Conservation (phyloP, 2,329 filamentous ascomycete genomes). For the Sporothrix protearum region DNA sequence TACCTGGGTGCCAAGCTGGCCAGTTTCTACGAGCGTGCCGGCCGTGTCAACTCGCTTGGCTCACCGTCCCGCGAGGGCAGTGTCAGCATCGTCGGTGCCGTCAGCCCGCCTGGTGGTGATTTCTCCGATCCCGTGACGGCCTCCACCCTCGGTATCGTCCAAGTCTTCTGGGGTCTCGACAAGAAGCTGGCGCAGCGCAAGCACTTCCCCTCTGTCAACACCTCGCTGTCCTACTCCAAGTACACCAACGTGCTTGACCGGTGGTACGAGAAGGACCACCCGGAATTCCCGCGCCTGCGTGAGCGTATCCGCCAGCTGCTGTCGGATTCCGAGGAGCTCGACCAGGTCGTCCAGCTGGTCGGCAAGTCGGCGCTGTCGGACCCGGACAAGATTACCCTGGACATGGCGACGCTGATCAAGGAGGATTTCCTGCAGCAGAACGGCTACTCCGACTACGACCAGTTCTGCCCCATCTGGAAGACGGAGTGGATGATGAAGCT, state of each 20-base stretch:
- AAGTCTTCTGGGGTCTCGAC: constrained; percentile 99
- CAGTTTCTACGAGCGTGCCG: constrained; percentile 98
- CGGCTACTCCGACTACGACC: constrained; percentile 97
- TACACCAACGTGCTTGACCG: constrained; percentile 85
- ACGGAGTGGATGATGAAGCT: constrained; percentile 99
- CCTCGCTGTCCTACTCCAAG: constrained; percentile 90
- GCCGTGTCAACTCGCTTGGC: constrained; percentile 78
- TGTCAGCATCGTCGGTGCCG: constrained; percentile 92
- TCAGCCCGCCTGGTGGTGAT: constrained; percentile 96
- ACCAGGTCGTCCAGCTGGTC: constrained; percentile 97
- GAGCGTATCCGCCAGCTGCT: constrained; percentile 92
- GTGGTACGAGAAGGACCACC: constrained; percentile 89
- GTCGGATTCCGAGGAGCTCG: constrained; percentile 91
- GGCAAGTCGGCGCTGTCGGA: constrained; percentile 96
- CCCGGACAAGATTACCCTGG: constrained; percentile 95
- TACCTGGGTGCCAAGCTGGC: constrained; percentile 96
- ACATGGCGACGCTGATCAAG: constrained; percentile 87
- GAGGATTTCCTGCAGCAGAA: constrained; percentile 99
- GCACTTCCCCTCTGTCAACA: constrained; percentile 99
- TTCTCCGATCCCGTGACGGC: constrained; percentile 97
- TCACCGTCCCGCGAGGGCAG: constrained; percentile 85
- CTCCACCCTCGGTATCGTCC: constrained; percentile 91
- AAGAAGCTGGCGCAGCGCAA: constrained; percentile 99
- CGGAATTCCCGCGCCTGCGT: constrained; percentile 88
- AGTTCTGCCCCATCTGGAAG: constrained; percentile 99